phyloP scores from a whole-genome alignment of 129 eudicot genomes.

The Sambucus nigra region DNA sequence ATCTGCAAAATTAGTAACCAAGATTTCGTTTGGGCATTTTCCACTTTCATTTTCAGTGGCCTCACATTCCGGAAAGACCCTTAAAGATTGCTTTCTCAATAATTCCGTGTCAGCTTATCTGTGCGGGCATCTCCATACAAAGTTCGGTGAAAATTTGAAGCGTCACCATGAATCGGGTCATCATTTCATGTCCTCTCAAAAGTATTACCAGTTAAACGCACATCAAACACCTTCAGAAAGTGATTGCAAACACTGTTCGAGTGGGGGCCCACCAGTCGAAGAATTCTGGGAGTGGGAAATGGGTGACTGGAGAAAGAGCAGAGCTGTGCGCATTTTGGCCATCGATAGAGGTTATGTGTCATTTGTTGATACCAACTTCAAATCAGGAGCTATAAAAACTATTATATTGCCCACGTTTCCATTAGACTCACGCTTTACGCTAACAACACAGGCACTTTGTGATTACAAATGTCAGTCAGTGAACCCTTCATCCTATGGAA shows the following conservation, averaged over 20 bases:
- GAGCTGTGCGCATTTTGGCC: slow-evolving; percentile 85
- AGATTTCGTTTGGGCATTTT: slow-evolving; percentile 77
- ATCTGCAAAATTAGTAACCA: slow-evolving; percentile 40
- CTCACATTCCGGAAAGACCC: slow-evolving; percentile 53
- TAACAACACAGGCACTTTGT: slow-evolving; percentile 20
- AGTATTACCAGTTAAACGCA: slow-evolving; percentile 45
- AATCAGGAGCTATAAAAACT: slow-evolving; percentile 42
- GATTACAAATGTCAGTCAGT: slow-evolving; percentile 31
- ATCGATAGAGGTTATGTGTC: slow-evolving; percentile 72
- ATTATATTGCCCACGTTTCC: slow-evolving; percentile 75
- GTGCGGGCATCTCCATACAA: slow-evolving; percentile 85
- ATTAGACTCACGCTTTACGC: slow-evolving; percentile 62
- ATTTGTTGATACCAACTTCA: slow-evolving; percentile 58
- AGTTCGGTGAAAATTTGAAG: slow-evolving; percentile 68
- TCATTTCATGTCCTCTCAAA: slow-evolving; percentile 10
- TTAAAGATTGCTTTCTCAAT: slow-evolving; percentile 48
- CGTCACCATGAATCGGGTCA: slow-evolving; percentile 51
- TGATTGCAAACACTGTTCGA: slow-evolving; percentile 25
- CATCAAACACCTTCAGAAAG: slow-evolving; percentile 21
- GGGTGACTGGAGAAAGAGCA: slow-evolving; percentile 91
- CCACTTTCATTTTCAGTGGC: slow-evolving; percentile 85
- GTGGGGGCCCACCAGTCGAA: slow-evolving; percentile 18
- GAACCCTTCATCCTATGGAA: slow-evolving; percentile 25
- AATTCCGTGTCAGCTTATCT: slow-evolving; percentile 66
- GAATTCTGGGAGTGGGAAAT: slow-evolving; percentile 97